phyloP scores from a whole-genome alignment of 257 asterid species.

The Nicotiana tomentosiformis region DNA sequence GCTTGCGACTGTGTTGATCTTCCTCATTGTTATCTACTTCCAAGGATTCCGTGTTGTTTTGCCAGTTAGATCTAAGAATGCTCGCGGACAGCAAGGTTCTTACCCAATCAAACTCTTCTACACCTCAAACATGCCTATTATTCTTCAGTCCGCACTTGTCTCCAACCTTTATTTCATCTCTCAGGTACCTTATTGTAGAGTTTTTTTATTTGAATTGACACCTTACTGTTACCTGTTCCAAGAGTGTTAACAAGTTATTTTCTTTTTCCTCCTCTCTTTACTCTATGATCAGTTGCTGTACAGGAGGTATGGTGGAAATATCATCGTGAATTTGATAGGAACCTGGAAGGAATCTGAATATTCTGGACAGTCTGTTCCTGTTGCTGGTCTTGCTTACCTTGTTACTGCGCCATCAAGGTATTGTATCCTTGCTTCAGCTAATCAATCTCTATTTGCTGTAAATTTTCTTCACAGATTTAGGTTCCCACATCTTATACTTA shows the following conservation, averaged over 20 bases:
- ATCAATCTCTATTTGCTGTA: neutral
- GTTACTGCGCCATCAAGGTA: slow-evolving; percentile 74
- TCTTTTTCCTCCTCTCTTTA: neutral
- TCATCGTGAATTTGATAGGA: slow-evolving; percentile 56
- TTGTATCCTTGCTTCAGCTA: neutral
- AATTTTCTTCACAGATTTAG: neutral
- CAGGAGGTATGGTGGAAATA: slow-evolving; percentile 49
- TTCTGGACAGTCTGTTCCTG: slow-evolving; percentile 61
- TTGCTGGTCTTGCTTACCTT: slow-evolving; percentile 68
- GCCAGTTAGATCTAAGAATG: slow-evolving; percentile 57
- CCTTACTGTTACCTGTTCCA: neutral
- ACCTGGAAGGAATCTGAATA: slow-evolving; percentile 62
- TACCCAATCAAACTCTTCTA: slow-evolving; percentile 70
- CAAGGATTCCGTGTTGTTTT: slow-evolving; percentile 75
- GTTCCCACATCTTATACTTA: neutral
- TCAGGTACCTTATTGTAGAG: slow-evolving; percentile 33
- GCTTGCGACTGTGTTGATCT: slow-evolving; percentile 62
- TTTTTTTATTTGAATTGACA: neutral
- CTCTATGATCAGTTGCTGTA: slow-evolving; percentile 41
- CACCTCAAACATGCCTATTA: slow-evolving; percentile 73
- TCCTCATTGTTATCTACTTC: slow-evolving; percentile 58
- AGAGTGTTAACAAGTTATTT: neutral
- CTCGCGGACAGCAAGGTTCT: slow-evolving; percentile 68
- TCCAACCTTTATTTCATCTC: slow-evolving; percentile 72
- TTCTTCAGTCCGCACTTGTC: slow-evolving; percentile 69